Evolutionary conservation across 495 filamentous ascomycete genomes (phyloP).

Genomic region (Aspergillus nanangensis): DNA sequence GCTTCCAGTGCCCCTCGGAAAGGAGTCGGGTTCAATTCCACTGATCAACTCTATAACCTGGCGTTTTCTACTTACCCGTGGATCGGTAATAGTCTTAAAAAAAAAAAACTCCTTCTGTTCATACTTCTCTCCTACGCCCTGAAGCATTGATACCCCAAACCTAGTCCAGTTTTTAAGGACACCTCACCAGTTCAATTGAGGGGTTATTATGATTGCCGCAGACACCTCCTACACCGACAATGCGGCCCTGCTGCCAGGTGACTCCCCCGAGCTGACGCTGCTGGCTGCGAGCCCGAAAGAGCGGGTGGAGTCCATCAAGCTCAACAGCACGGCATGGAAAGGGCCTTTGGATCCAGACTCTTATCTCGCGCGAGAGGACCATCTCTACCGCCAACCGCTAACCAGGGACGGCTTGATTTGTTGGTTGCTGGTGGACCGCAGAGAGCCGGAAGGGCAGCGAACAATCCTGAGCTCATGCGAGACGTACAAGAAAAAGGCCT

Average conservation of each 20-base stretch:
- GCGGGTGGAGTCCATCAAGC: slow-evolving; percentile 54
- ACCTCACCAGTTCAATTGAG: not conserved
- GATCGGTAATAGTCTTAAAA: no score
- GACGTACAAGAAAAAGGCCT: slow-evolving; percentile 69
- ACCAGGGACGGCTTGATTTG: slow-evolving; percentile 70
- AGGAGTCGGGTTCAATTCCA: no score
- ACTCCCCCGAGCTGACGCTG: slow-evolving; percentile 60
- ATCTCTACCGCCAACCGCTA: slow-evolving; percentile 61
- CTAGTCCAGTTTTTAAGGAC: not conserved
- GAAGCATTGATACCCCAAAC: not conserved
- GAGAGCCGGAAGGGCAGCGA: slow-evolving; percentile 41
- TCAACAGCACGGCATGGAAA: slow-evolving; percentile 71
- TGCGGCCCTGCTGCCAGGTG: slow-evolving; percentile 47
- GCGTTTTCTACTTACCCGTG: no score
- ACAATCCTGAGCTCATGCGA: slow-evolving; percentile 80
- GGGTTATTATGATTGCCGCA: slow-evolving; percentile 31
- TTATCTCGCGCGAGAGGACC: slow-evolving; percentile 75
- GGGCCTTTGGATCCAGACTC: slow-evolving; percentile 57
- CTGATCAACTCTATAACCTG: no score
- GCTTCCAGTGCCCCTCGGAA: not conserved
- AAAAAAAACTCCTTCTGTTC: no score
- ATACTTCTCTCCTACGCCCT: no score
- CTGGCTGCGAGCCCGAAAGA: slow-evolving; percentile 65
- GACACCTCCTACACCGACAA: slow-evolving; percentile 13
- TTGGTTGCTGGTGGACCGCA: slow-evolving; percentile 76